phyloP scores from a whole-genome alignment of 768 basidiomycete genomes.

The Auricularia cornea region DNA sequence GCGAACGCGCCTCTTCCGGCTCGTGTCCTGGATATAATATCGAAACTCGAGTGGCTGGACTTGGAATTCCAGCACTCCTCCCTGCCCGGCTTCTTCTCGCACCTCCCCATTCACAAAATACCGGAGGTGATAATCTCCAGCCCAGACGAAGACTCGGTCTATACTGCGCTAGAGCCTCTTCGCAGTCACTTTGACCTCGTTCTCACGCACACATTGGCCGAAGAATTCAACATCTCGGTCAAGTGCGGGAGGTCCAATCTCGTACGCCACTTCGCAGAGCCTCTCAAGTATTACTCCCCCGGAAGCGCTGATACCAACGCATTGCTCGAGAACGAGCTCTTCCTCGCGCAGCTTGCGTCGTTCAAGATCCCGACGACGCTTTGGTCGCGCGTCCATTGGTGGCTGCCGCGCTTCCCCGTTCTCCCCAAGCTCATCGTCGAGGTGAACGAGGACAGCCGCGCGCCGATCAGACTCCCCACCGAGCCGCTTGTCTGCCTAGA shows the following conservation, averaged over 20 bases:
- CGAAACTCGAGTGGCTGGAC: neutral
- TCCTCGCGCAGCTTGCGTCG: neutral
- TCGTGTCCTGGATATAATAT: neutral
- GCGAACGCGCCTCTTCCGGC: neutral
- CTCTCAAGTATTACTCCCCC: neutral
- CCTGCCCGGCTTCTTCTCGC: neutral
- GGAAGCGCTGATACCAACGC: neutral
- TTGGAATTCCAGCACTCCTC: neutral
- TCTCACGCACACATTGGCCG: neutral
- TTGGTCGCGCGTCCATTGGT: neutral
- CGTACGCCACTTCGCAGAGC: neutral
- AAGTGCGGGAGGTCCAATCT: neutral
- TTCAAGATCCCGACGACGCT: neutral
- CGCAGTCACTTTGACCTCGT: neutral
- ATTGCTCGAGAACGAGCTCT: neutral
- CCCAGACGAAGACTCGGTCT: neutral
- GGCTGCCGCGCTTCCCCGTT: neutral
- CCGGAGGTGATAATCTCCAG: neutral
- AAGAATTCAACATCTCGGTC: neutral
- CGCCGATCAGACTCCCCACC: neutral
- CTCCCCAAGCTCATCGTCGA: neutral
- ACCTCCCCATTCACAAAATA: neutral
- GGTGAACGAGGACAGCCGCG: neutral
- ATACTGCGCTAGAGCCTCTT: neutral
- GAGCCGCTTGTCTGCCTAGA: neutral